Evolutionary conservation across 2,329 filamentous ascomycete genomes (phyloP), one percentile per base, ranked within the genome.

Genomic region (Helminthosporium solani): DNA sequence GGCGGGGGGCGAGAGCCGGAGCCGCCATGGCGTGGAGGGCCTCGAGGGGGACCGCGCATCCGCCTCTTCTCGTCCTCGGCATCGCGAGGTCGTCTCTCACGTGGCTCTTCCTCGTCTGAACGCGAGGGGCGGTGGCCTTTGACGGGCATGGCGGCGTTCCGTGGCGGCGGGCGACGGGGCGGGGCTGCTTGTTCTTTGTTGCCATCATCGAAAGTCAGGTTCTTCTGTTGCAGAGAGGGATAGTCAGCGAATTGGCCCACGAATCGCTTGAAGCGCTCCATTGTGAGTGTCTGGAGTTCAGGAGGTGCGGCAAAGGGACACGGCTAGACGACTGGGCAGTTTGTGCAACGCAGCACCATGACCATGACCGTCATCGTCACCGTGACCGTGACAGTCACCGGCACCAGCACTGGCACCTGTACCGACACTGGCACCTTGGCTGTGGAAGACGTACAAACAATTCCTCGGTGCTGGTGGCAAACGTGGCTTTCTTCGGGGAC

Each of bases 371-470:
- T 12, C 23, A 25, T 25, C 23, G n/a, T n/a, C n/a, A n/a, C n/a
- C n/a, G n/a, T n/a, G n/a, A n/a, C 23, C 25, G 36, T 25, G 41
- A 18, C 44, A 43, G 50, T 52, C n/a, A 44, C 44, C 40, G 53
- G 50, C 48, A 46, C 50, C 35, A 19, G 23, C 31, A 34, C 31
- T 7, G 6, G 6, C 12, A 33, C 31, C 25, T 27, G 25, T n/a
- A n/a, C n/a, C n/a, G n/a, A n/a, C n/a, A n/a, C n/a, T n/a, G n/a
- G n/a, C n/a, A 5, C 25, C 27, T 38, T 27, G 42, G 19, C 45
- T 45, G 50, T 52, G 46, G 50, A 46, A 40, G 47, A 87, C 87
- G 68, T 85, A 90, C 87, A 75, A 90, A 90, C 49, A 90, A 79
- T 52, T 90, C 85, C 56, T 86, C 84, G 39, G 84, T 81, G 46